Base-by-base conservation (phyloP, 179 eudicot genomes). In the Silene vulgaris region DNA sequence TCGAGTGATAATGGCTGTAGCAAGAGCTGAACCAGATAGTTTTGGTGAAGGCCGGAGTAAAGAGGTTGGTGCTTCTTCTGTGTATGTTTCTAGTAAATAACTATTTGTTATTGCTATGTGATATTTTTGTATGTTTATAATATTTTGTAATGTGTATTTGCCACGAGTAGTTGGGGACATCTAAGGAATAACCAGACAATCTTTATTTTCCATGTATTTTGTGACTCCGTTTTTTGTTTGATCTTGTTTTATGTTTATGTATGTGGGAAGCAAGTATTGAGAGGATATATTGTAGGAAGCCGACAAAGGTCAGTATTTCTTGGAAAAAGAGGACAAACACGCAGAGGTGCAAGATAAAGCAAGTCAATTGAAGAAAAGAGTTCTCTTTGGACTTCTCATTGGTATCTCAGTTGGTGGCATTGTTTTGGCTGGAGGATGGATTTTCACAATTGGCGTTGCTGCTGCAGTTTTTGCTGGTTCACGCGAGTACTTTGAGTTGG, bases 401-500 rank as follows among this genome's bases (percentile, higher is more conserved):
- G 99, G 99, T 56, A 71, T 95, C 75, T 78, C 84, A 56, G 86
- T 74, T 75, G 97, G 97, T 40, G 92, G 87, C 64, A 86, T 88
- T 57, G 91, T 95, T 75, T 81, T 95, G 76, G 90, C 95, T 66
- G 99, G 99, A 85, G 97, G 97, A 74, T 92, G 97, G 99, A 75
- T 88, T 77, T 95, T 87, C 82, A 89, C 99, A 5, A 81, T 85
- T 62, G 90, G 83, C 32, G 66, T 95, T 78, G 87, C 97, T 79
- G 95, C 88, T 78, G 88, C 85, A 30, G 89, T 76, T 80, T 95
- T 87, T 81, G 81, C 82, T 76, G 93, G 87, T 75, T 84, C 99
- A 64, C 88, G 97, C 69, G 99, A 95, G 79, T 95, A 90, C 82
- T 95, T 95, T 84, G 97, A 87, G 84, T 86, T 95, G 78, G 97